Conservation (phyloP, 1,284 basidiomycete genomes). For the Fistulinella cinereoalba region DNA sequence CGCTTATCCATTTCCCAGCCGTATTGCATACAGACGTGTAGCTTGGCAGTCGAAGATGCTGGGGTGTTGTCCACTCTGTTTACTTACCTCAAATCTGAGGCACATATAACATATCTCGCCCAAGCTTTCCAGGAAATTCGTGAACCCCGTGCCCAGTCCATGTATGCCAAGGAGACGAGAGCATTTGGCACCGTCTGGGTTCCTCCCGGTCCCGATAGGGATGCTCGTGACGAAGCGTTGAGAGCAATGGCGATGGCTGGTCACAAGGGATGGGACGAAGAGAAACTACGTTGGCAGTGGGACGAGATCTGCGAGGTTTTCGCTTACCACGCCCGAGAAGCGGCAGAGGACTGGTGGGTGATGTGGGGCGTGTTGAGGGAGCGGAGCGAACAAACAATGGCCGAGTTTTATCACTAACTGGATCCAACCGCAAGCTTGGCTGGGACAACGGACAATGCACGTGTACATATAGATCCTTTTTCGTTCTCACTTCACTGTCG, state of each 20-base stretch:
- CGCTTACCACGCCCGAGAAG: conserved; percentile 44
- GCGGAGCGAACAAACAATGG: conserved; percentile 22
- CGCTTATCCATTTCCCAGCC: conserved; percentile 29
- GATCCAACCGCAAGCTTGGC: conserved; percentile 1
- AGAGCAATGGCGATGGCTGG: conserved; percentile 25
- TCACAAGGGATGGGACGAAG: conserved; percentile 32
- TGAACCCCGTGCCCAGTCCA: conserved; percentile 28
- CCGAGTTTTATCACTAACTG: conserved; percentile 5
- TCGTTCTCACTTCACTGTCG: not conserved
- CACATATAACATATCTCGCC: conserved; percentile 41
- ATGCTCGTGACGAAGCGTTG: conserved; percentile 40
- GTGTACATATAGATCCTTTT: conserved; percentile 7
- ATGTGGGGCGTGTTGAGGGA: conserved; percentile 41
- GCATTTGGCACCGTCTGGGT: conserved; percentile 28
- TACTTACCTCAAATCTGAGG: conserved; percentile 38
- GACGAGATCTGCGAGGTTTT: conserved; percentile 43
- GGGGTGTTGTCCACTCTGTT: conserved; percentile 46
- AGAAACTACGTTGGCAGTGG: conserved; percentile 39
- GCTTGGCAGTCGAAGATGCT: conserved; percentile 40
- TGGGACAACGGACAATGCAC: conserved; percentile 3
- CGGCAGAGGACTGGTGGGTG: conserved; percentile 49
- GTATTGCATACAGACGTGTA: conserved; percentile 33
- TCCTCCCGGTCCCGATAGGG: conserved; percentile 39
- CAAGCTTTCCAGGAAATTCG: conserved; percentile 46
- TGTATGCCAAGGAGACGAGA: conserved; percentile 29